Percentiles rank a stretch among this genome's conserved stretches.
phyloP scores from a whole-genome alignment of 345 rosid genomes.

The Cardamine occulta region DNA sequence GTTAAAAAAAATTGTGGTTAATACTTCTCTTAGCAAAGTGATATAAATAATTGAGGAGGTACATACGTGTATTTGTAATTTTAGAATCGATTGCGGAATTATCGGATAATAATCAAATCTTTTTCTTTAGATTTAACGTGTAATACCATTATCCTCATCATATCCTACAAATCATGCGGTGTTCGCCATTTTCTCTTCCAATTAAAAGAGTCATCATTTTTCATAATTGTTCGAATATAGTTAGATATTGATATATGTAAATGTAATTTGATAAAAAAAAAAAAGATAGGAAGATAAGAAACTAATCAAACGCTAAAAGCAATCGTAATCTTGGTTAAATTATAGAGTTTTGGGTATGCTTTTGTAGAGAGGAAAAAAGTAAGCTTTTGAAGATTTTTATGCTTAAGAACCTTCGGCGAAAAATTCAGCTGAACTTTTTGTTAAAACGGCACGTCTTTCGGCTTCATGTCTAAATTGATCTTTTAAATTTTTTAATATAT shows the following conservation, averaged over 20 bases:
- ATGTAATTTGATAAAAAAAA: not conserved
- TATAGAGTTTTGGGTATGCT: not conserved
- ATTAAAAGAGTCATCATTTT: slow-evolving; percentile 27
- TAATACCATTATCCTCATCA: slow-evolving; percentile 26
- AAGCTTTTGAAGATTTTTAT: slow-evolving; percentile 27
- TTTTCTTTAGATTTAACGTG: slow-evolving; percentile 15
- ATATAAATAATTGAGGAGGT: slow-evolving; percentile 11
- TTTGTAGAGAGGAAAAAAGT: slow-evolving; percentile 14
- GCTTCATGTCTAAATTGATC: slow-evolving; percentile 27
- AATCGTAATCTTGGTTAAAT: slow-evolving; percentile 4
- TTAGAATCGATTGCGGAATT: slow-evolving; percentile 29
- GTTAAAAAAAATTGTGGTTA: not conserved
- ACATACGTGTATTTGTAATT: slow-evolving; percentile 40
- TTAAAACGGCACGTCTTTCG: slow-evolving; percentile 37
- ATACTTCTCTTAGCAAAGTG: not conserved
- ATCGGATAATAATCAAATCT: slow-evolving; percentile 24
- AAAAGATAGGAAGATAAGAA: slow-evolving; percentile 4
- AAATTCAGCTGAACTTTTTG: slow-evolving; percentile 26
- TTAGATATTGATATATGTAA: slow-evolving; percentile 4
- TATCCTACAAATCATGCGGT: slow-evolving; percentile 30
- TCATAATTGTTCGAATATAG: slow-evolving; percentile 20
- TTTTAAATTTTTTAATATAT: slow-evolving; percentile 1
- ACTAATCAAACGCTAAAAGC: not conserved
- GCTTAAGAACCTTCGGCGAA: slow-evolving; percentile 34
- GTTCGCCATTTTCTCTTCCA: slow-evolving; percentile 39